phyloP scores from a whole-genome alignment of 176 grass and related monocot genomes.

The Thalia dealbata region DNA sequence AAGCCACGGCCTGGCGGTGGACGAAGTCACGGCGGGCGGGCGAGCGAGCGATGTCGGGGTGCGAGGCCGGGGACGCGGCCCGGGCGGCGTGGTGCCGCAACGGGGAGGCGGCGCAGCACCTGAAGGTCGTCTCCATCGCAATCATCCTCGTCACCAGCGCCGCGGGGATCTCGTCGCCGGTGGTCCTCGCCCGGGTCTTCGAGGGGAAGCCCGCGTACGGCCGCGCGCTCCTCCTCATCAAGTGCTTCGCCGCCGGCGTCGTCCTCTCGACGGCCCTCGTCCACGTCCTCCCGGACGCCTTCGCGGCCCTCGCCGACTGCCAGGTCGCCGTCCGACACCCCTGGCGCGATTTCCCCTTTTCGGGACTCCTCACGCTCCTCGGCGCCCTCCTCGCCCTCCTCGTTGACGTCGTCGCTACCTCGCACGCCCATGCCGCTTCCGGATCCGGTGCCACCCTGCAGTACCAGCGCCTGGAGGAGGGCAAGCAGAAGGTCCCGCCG shows the following conservation, averaged over 20 bases:
- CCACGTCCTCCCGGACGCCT: conserved; percentile 91
- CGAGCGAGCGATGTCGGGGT: conserved; percentile 18
- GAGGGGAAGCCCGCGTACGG: conserved; percentile 38
- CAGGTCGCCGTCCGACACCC: conserved; percentile 45
- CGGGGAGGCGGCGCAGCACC: conserved; percentile 40
- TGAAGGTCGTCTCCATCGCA: conserved; percentile 55
- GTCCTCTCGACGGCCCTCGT: conserved; percentile 94
- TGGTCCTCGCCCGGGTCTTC: conserved; percentile 59
- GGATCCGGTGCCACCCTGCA: conserved; percentile 5
- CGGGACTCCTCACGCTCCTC: conserved; percentile 65
- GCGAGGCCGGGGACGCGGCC: conserved; percentile 33
- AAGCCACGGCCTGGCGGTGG: not conserved
- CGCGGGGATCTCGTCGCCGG: conserved; percentile 36
- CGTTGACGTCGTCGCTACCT: conserved; percentile 75
- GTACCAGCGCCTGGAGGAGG: conserved; percentile 49
- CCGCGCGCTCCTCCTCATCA: conserved; percentile 66
- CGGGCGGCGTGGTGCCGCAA: conserved; percentile 23
- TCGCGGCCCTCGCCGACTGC: conserved; percentile 61
- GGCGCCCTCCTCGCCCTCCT: conserved; percentile 86
- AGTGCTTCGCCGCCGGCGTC: conserved; percentile 95
- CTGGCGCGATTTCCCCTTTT: conserved; percentile 85
- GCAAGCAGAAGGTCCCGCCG: conserved; percentile 22
- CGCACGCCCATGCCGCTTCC: conserved; percentile 30
- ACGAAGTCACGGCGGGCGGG: not conserved
- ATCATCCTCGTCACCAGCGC: conserved; percentile 43